Evolutionary conservation across 1,284 basidiomycete species (phyloP).

Genomic region (Tausonia pullulans): DNA sequence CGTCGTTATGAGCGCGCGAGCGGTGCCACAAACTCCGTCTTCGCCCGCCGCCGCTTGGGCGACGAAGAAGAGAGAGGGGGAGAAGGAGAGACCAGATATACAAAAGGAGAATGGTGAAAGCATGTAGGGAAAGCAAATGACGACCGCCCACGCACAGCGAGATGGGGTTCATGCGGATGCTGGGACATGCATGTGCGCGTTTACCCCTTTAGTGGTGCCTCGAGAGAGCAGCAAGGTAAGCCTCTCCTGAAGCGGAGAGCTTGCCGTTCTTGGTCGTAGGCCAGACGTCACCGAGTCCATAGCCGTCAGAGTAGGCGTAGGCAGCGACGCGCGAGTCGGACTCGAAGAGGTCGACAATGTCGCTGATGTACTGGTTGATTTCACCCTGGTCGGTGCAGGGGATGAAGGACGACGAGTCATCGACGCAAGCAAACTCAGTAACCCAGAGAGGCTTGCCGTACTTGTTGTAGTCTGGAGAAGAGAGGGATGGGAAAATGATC

Average conservation of each 20-base stretch:
- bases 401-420: conserved; percentile 28
- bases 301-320: conserved; percentile 19
- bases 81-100: neutral
- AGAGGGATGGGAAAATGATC: neutral
- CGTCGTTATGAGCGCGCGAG: too few relatives aligned
- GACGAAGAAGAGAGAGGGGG: neutral
- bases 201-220: conserved; percentile 24
- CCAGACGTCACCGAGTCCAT: conserved; percentile 26
- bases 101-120: too few relatives aligned
- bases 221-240: conserved; percentile 31
- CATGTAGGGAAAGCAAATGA: neutral
- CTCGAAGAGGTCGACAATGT: conserved; percentile 32
- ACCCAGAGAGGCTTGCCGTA: conserved; percentile 35
- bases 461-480: conserved; percentile 26
- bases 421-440: conserved; percentile 32
- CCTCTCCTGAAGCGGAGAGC: conserved; percentile 27
- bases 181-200: neutral
- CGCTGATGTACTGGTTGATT: conserved; percentile 31
- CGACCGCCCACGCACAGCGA: neutral
- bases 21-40: too few relatives aligned
- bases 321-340: neutral
- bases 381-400: conserved; percentile 31
- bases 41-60: neutral
- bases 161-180: neutral
- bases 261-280: conserved; percentile 24